Conservation (phyloP, 2,329 filamentous ascomycete species). For the Clarireedia hainanense region DNA sequence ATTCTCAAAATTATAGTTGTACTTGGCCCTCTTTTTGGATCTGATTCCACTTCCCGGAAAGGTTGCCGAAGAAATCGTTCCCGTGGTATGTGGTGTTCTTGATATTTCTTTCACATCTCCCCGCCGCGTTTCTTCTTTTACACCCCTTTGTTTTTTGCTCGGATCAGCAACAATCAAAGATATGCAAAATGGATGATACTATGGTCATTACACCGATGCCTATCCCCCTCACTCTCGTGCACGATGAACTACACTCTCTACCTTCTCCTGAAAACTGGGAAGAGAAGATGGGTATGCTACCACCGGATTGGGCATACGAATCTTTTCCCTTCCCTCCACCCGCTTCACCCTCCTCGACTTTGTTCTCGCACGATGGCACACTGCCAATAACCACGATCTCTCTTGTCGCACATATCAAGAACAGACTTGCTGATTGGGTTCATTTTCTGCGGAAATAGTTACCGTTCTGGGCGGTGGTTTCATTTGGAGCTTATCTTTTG, state of each 20-base stretch:
- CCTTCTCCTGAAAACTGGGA: background rate
- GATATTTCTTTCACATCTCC: background rate
- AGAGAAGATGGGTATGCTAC: background rate
- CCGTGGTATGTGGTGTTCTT: slow-evolving; percentile 75
- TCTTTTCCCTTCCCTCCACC: slow-evolving; percentile 8
- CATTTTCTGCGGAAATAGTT: slow-evolving; percentile 46
- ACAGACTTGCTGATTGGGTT: slow-evolving; percentile 5
- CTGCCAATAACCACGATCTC: slow-evolving; percentile 3
- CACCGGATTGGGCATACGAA: slow-evolving; percentile 2
- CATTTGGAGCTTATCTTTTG: slow-evolving; percentile 86
- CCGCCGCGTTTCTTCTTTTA: background rate
- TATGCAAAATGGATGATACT: slow-evolving; percentile 2
- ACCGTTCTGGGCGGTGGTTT: slow-evolving; percentile 86
- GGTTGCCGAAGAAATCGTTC: slow-evolving; percentile 78
- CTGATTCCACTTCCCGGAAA: slow-evolving; percentile 72
- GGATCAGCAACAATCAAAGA: background rate
- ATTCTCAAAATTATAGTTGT: slow-evolving; percentile 52
- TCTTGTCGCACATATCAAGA: slow-evolving; percentile 5
- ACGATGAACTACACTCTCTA: background rate
- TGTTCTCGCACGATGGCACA: slow-evolving; percentile 5
- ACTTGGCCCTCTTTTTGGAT: slow-evolving; percentile 77
- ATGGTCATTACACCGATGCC: background rate
- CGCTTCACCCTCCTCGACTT: slow-evolving; percentile 1
- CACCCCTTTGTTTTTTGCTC: background rate
- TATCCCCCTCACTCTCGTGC: background rate